phyloP scores from a whole-genome alignment of 306 rosid genomes.

The Pyrus betulifolia region DNA sequence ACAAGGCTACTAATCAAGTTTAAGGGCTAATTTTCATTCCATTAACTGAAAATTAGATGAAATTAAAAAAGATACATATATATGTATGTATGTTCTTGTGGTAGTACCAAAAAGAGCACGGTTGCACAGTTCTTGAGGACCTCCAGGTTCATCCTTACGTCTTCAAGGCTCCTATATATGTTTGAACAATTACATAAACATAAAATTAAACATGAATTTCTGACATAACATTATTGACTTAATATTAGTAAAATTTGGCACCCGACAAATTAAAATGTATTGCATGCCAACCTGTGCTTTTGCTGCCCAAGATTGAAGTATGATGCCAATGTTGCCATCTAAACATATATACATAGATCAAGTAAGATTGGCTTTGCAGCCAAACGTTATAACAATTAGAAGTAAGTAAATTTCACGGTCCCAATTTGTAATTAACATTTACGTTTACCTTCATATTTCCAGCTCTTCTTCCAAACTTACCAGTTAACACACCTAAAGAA shows the following conservation, averaged over 20 bases:
- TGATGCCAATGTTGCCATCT: slow-evolving; percentile 94
- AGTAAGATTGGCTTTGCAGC: neutral
- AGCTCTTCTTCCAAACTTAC: slow-evolving; percentile 85
- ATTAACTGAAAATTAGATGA: neutral
- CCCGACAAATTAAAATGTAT: neutral
- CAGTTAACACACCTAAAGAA: slow-evolving; percentile 55
- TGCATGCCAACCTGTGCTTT: slow-evolving; percentile 59
- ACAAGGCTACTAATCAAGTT: neutral
- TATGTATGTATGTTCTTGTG: neutral
- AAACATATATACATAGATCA: slow-evolving; percentile 11
- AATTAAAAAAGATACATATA: neutral
- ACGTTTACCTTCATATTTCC: slow-evolving; percentile 90
- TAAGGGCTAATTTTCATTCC: neutral
- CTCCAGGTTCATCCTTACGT: slow-evolving; percentile 97
- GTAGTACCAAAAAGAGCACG: slow-evolving; percentile 68
- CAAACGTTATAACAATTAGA: neutral
- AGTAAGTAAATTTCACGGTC: neutral
- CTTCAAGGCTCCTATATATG: slow-evolving; percentile 81
- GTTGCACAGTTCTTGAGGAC: slow-evolving; percentile 93
- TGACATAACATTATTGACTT: neutral
- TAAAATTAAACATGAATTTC: neutral
- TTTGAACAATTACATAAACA: neutral
- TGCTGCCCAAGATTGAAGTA: slow-evolving; percentile 88
- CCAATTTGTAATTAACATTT: neutral
- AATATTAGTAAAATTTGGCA: no score